Conservation (phyloP, 2,329 filamentous ascomycete genomes). For the Fusarium ambrosium region DNA sequence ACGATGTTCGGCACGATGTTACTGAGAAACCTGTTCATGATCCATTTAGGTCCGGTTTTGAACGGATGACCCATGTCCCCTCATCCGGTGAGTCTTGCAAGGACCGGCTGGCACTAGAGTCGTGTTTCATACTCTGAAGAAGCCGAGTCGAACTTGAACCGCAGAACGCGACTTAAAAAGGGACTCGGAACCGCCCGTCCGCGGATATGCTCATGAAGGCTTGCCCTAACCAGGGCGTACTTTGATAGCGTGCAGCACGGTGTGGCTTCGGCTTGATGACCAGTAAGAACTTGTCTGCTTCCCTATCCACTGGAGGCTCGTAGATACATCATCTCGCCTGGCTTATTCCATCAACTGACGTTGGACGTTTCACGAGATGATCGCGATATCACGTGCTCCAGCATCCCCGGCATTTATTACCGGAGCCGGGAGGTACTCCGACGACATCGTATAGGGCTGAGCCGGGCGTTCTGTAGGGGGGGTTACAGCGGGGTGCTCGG, state of each 20-base stretch:
- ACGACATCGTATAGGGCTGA: background rate
- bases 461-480: too few species aligned
- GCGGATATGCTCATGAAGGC: background rate
- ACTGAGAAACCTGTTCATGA: background rate
- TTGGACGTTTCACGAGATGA: constrained; percentile 5
- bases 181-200: background rate
- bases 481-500: accelerated
- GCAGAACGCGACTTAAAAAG: background rate
- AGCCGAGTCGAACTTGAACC: background rate
- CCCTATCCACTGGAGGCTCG: background rate
- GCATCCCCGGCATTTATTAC: background rate
- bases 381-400: constrained; percentile 24
- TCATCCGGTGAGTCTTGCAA: background rate
- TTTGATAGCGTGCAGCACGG: background rate
- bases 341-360: background rate
- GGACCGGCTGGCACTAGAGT: background rate
- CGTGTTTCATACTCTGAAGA: background rate
- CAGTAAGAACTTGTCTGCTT: background rate
- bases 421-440: background rate
- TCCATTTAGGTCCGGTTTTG: background rate
- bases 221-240: background rate
- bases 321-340: background rate
- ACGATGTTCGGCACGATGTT: background rate
- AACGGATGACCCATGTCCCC: background rate
- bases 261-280: background rate